Evolutionary conservation across 257 asterid genomes (phyloP).

Genomic region (Solanum corneliomulleri): DNA sequence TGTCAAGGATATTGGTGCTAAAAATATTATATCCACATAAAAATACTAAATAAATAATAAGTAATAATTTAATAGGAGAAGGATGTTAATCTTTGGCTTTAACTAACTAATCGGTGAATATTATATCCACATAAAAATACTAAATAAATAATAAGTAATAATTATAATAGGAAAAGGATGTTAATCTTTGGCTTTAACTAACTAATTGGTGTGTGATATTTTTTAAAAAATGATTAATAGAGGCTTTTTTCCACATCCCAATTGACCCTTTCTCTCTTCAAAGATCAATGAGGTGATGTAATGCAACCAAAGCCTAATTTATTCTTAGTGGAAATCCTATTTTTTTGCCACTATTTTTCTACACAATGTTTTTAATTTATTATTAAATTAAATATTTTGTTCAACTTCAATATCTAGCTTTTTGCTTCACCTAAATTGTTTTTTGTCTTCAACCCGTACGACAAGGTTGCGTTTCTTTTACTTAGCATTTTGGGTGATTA

Average conservation of each 20-base stretch:
- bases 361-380: not conserved
- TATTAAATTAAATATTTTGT: not conserved
- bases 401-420: not conserved
- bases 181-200: not conserved
- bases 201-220: not conserved
- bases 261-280: conserved; percentile 1
- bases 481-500: not conserved
- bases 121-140: not conserved
- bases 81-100: not conserved
- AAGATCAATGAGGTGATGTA: not conserved
- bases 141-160: not conserved
- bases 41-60: not conserved
- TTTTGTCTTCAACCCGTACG: not conserved
- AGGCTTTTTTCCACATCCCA: not conserved
- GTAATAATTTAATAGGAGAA: not conserved
- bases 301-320: not conserved
- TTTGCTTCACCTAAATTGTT: not conserved
- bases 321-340: not conserved
- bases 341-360: not conserved
- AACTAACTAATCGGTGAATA: not conserved
- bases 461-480: not conserved
- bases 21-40: not conserved
- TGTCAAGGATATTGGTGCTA: not conserved
- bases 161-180: not conserved
- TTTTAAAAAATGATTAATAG: not conserved